phyloP scores from a whole-genome alignment of 148 eudicot species.

The Oxyria digyna region DNA sequence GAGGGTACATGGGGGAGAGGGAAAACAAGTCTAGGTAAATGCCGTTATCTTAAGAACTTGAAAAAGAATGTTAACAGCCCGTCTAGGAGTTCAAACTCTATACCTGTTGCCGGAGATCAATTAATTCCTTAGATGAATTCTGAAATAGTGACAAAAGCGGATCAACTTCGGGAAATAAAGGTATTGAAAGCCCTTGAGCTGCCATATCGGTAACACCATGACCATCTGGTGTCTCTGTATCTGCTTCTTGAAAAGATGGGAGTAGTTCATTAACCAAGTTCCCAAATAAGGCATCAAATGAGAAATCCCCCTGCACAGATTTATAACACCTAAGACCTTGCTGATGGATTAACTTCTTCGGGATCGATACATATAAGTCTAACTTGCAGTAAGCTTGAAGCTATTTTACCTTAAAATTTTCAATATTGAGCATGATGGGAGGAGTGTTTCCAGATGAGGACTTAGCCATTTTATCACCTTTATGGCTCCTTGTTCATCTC shows the following conservation, averaged over 20 bases:
- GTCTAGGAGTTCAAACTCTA: not conserved
- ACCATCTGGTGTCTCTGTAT: slow-evolving; percentile 47
- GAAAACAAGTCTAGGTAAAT: not conserved
- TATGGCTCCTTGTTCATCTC: slow-evolving; percentile 30
- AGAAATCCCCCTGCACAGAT: slow-evolving; percentile 75
- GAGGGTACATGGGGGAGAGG: not conserved
- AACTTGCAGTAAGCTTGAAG: not conserved
- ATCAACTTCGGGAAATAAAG: slow-evolving; percentile 94
- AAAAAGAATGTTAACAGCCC: not conserved
- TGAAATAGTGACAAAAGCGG: slow-evolving; percentile 64
- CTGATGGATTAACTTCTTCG: not conserved
- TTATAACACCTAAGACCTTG: not conserved
- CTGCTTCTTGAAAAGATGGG: slow-evolving; percentile 70
- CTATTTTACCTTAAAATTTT: slow-evolving; percentile 75
- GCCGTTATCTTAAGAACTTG: not conserved
- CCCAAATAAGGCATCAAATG: slow-evolving; percentile 95
- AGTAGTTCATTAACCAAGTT: slow-evolving; percentile 76
- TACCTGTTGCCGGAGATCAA: slow-evolving; percentile 80
- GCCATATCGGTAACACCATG: slow-evolving; percentile 37
- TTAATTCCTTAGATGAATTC: slow-evolving; percentile 77
- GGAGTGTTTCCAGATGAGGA: slow-evolving; percentile 30
- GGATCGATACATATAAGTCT: not conserved
- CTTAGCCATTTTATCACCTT: slow-evolving; percentile 19
- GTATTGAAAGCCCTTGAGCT: slow-evolving; percentile 49
- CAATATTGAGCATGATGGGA: slow-evolving; percentile 68